Evolutionary conservation across 2,329 filamentous ascomycete genomes (phyloP), one percentile per base, ranked within the genome.

Genomic region (Aspergillus brasiliensis): DNA sequence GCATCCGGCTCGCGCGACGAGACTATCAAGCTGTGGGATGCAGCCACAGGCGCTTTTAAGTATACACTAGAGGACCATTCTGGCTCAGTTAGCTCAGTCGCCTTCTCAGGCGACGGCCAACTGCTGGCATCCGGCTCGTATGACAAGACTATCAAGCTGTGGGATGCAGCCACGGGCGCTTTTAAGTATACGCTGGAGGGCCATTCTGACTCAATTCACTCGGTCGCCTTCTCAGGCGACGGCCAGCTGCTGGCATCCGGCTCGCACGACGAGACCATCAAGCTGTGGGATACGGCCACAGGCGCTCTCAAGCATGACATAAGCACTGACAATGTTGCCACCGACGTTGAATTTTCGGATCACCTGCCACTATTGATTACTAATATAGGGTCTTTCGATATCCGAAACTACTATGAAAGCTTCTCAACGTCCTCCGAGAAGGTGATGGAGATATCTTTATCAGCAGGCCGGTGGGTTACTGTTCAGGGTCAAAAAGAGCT

Each of bases 181-280:
- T 25, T 5, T 5, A n/a, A n/a, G n/a, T n/a, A n/a, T n/a, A n/a
- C n/a, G n/a, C n/a, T n/a, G n/a, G 44, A 23, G 19, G 44, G 44
- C 44, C 44, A 65, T 63, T 58, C 55, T 34, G n/a, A 48, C 19
- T 23, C 0, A n/a, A 58, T 69, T 34, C 8, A 1, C 0, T 54
- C 53, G 1, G 44, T 71, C 8, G 63, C 58, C 8, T 72, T 72
- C 57, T 72, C 69, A 19, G 57, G 42, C 10, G 59, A 69, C 56
- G 59, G 65, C 31, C 55, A 38, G 37, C 49, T 62, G 2, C 49
- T 60, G n/a, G 61, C 38, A 23, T 67, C 54, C 44, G 54, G 49
- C 44, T 58, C 56, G 23, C 1, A 5, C 11, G 49, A 44, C 38
- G 5, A 58, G 1, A 59, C 48, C 5, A 48, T 62, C 23, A 31